phyloP scores from a whole-genome alignment of 1,284 basidiomycete species.

The Agroathelia rolfsii region DNA sequence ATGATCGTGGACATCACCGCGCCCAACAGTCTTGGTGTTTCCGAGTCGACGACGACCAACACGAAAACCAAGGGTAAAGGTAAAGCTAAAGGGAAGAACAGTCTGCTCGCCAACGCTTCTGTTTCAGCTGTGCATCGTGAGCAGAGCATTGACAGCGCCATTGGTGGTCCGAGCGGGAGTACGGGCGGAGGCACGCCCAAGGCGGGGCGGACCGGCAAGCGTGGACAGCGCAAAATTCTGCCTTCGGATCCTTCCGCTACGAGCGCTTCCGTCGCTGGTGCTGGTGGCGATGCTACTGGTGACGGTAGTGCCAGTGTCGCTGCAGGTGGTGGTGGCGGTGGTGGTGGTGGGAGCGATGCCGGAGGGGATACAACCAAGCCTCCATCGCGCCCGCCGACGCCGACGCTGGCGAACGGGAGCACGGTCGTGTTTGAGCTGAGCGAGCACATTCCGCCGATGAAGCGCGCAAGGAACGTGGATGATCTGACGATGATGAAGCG shows the following conservation, averaged over 20 bases:
- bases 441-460: slow-evolving; percentile 56
- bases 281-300: slow-evolving; percentile 6
- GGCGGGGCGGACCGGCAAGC: slow-evolving; percentile 27
- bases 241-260: slow-evolving; percentile 1
- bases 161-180: no score
- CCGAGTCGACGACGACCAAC: no score
- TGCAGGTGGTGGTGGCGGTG: slow-evolving; percentile 21
- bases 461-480: slow-evolving; percentile 66
- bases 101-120: no score
- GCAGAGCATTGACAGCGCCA: slow-evolving; percentile 34
- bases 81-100: slow-evolving; percentile 32
- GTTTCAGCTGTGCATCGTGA: no score
- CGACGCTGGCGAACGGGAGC: slow-evolving; percentile 41
- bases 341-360: slow-evolving; percentile 17
- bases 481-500: slow-evolving; percentile 62
- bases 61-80: slow-evolving; percentile 24
- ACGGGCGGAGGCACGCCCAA: slow-evolving; percentile 25
- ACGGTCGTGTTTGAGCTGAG: slow-evolving; percentile 61
- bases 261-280: slow-evolving; percentile 2
- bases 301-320: slow-evolving; percentile 21
- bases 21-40: no score
- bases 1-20: no score
- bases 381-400: slow-evolving; percentile 52
- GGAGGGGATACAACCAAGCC: slow-evolving; percentile 45
- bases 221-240: slow-evolving; percentile 34